Base-by-base conservation (phyloP, 2,329 filamentous ascomycete species). In the Malbranchea zuffiana region DNA sequence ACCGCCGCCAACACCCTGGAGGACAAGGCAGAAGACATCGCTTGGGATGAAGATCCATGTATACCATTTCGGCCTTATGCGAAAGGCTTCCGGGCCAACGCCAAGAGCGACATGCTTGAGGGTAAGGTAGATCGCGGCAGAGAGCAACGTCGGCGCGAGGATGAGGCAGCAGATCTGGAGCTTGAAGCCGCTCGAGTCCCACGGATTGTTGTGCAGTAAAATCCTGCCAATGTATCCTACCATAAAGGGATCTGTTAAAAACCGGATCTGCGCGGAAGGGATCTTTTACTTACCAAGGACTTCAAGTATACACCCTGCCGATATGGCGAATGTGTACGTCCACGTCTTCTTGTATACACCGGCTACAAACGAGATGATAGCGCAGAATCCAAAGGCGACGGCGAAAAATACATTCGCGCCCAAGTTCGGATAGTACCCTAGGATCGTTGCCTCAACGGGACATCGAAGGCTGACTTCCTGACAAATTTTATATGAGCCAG, bases 31-130 rank as follows among this genome's bases (percentile, higher is more conserved):
- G 36, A 72, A 47, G 27, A 77, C 45, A 45, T 78, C 75, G 47
- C 69, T 73, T n/a, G 59, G 50, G 44, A 78, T 70, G 55, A 78
- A 78, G 42, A 76, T 66, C 52, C 67, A 67, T 7, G 73, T 74
- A 51, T 75, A 76, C 35, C 65, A 58, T 4, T 57, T 53, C 5
- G 69, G 65, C 26, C 59, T 61, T 36, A 72, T 56, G 17, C 61
- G 58, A 15, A 67, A 69, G 42, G 66, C 56, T 33, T 66, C 52
- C 2, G 59, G 52, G 4, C 74, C 74, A 37, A 75, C 71, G 32
- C 64, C 62, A n/a, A 71, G 51, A 38, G 75, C 67, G 43, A 76
- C 63, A 35, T 74, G 69, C 24, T 72, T 71, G 8, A 77, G 61
- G 3, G 65, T 68, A 19, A 77, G 51, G 56, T 74, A 75, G 47